These are phyloP conservation scores for Tothia fuscella DNA, from an alignment of 2,329 filamentous ascomycete genomes.

Conservation along the genomic window DNA sequence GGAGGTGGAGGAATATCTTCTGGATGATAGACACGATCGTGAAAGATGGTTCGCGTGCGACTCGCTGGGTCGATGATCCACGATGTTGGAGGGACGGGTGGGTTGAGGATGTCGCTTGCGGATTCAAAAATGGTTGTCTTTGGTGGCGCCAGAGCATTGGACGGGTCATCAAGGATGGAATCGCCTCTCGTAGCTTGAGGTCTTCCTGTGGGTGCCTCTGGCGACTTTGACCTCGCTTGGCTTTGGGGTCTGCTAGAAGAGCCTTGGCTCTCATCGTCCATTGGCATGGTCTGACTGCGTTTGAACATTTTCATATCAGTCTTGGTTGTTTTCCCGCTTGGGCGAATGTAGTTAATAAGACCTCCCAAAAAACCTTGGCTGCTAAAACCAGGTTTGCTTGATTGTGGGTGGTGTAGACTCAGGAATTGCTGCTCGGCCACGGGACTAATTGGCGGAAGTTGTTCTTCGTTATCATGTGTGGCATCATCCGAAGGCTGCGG, in stretches of 20 bases:
- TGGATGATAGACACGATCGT: slow-evolving; percentile 90
- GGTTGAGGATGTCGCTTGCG: slow-evolving; percentile 82
- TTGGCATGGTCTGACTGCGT: slow-evolving; percentile 61
- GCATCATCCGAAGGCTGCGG: slow-evolving; percentile 58
- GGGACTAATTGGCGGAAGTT: slow-evolving; percentile 15
- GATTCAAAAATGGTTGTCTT: slow-evolving; percentile 91
- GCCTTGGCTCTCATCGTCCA: slow-evolving; percentile 20
- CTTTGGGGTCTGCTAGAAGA: neutral
- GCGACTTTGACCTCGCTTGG: neutral
- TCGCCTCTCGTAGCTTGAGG: slow-evolving; percentile 37
- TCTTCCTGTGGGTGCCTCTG: slow-evolving; percentile 19
- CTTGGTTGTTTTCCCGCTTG: slow-evolving; percentile 49
- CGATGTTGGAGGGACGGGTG: slow-evolving; percentile 67
- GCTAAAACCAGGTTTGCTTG: slow-evolving; percentile 14
- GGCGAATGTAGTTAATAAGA: slow-evolving; percentile 65
- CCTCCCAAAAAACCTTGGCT: slow-evolving; percentile 27
- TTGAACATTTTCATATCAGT: slow-evolving; percentile 51
- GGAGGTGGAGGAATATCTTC: slow-evolving; percentile 81
- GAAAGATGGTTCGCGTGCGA: slow-evolving; percentile 83
- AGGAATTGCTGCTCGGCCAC: slow-evolving; percentile 17
- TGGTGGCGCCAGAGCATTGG: slow-evolving; percentile 57
- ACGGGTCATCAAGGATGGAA: slow-evolving; percentile 35
- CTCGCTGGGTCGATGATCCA: slow-evolving; percentile 76
- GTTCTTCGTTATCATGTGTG: slow-evolving; percentile 49
- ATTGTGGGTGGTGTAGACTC: slow-evolving; percentile 14